Base-by-base conservation (phyloP, 164 flowering plant genomes). In the Berberis thunbergii region DNA sequence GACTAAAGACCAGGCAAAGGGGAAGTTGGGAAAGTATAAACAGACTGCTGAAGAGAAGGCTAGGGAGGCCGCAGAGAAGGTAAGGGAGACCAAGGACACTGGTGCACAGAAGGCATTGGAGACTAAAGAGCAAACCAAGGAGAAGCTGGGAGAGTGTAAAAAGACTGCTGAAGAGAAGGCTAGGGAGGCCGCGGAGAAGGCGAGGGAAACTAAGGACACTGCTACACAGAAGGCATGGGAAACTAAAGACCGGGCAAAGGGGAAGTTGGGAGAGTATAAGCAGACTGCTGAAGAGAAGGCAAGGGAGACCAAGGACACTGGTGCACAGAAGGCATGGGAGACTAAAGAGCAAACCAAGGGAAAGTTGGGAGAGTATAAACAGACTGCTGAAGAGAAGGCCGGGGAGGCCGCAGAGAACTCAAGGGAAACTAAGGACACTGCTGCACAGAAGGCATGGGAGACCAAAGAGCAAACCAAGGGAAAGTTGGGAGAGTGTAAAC, bases 71-170 rank as follows among this genome's bases (percentile, higher is more conserved):
- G 72, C 67, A 39, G 79, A 78, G 26, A 26, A 26, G 26, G 73
- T 74, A 2, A 39, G n/a, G 49, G 68, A 73, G 63, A 6, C 55
- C 6, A 71, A 64, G 54, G 57, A 53, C 3, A 6, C 46, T 13
- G 63, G 59, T 1, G 70, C 74, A 2, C 70, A 54, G 56, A 75
- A 73, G 44, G 43, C 46, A 0, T 48, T 54, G 43, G 72, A 75
- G 38, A 38, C 8, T 3, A 60, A 60, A 41, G 46, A 41, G 11
- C 1, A 8, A 12, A 50, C 70, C 0, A 73, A 46, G 0, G 75
- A 67, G 48, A 80, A 75, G 67, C 72, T 77, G 1, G 64, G 55
- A 52, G 75, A 73, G 12, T 48, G 7, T 9, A 61, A 45, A 41
- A 69, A 67, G n/a, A 1, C 12, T 6, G 59, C 73, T 2, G 60